These are phyloP conservation scores for Penicillium sp. DNA, from an alignment of 2,329 filamentous ascomycete genomes.

Conservation along the genomic window DNA sequence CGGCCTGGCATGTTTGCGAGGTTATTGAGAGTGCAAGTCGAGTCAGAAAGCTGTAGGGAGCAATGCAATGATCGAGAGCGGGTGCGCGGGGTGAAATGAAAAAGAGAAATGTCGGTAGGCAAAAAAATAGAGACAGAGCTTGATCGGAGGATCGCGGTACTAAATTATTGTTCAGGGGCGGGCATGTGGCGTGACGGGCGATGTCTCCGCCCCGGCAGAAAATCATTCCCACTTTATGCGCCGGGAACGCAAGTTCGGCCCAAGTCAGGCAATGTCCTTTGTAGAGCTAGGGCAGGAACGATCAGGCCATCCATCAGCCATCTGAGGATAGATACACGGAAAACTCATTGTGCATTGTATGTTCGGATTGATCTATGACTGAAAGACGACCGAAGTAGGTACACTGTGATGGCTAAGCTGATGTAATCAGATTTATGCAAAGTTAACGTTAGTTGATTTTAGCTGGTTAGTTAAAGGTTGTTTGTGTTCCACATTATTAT, in stretches of 20 bases:
- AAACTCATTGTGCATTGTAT: not conserved
- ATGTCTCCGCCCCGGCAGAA: conserved; percentile 24
- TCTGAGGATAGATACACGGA: not conserved
- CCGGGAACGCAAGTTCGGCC: not conserved
- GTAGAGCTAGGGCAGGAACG: not conserved
- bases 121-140: not conserved
- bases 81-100: not conserved
- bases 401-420: not conserved
- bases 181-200: conserved; percentile 26
- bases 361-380: not conserved
- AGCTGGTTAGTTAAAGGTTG: too few species aligned
- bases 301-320: not conserved
- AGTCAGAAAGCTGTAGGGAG: not conserved
- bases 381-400: too few species aligned
- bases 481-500: not conserved
- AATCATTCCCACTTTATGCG: not conserved
- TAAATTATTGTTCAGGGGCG: conserved; percentile 24
- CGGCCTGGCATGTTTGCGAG: conserved; percentile 68
- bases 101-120: conserved; percentile 1
- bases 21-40: not conserved
- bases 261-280: not conserved
- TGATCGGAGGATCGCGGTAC: conserved; percentile 9
- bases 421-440: not conserved
- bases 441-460: too few species aligned
- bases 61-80: not conserved